These are phyloP conservation scores for Vitis rotundifolia DNA, from an alignment of 164 flowering plant species.

Conservation along the genomic window DNA sequence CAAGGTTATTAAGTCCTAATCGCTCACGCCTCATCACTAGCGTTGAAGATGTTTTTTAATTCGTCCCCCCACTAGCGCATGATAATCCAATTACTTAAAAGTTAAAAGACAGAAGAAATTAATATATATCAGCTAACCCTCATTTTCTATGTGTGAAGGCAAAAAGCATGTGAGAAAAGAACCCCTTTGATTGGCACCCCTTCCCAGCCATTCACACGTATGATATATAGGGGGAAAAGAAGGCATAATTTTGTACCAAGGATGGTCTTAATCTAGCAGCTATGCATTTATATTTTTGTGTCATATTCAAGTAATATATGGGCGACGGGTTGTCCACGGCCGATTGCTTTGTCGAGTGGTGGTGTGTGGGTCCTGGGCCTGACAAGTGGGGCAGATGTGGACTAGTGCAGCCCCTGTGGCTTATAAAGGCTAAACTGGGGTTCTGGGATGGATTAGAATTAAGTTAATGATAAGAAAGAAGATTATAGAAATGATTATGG, in stretches of 20 bases:
- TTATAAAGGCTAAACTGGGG: too few relatives aligned
- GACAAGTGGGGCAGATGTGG: neutral
- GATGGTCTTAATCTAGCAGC: neutral
- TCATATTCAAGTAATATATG: too few relatives aligned
- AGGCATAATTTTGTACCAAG: neutral
- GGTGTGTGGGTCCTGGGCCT: neutral
- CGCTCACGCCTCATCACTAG: too few relatives aligned
- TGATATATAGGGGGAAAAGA: neutral
- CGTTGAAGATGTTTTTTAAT: too few relatives aligned
- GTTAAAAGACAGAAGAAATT: too few relatives aligned
- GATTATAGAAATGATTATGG: too few relatives aligned
- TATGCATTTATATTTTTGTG: neutral
- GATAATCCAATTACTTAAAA: too few relatives aligned
- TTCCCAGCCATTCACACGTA: neutral
- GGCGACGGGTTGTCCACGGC: too few relatives aligned
- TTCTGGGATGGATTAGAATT: too few relatives aligned
- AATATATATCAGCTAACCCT: neutral
- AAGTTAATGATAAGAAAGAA: too few relatives aligned
- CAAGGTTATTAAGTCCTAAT: too few relatives aligned
- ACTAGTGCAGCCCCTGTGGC: neutral
- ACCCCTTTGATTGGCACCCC: neutral
- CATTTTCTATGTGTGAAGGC: neutral
- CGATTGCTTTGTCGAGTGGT: constrained; percentile 7
- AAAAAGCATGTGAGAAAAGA: neutral
- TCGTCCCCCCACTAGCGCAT: too few relatives aligned